A percentile compares a stretch with the other conserved stretches of the same genome.
phyloP scores from a whole-genome alignment of 805 yeast species.

The Pichia californica region DNA sequence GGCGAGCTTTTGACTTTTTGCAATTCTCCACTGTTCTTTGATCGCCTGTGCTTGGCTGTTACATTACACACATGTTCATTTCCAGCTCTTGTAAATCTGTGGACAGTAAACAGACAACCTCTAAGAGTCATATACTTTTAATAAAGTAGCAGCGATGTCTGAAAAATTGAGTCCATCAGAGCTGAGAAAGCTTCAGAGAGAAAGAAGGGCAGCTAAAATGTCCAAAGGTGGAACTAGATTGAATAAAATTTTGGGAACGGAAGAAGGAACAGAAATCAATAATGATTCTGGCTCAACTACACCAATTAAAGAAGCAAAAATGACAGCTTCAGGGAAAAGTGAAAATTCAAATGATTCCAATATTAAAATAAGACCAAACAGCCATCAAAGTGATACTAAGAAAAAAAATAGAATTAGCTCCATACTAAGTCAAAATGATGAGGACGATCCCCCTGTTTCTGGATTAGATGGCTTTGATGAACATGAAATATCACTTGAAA shows the following conservation, averaged over 20 bases:
- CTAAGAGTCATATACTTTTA: too few species aligned
- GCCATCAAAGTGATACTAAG: neutral
- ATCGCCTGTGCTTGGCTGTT: too few species aligned
- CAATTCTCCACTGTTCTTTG: too few species aligned
- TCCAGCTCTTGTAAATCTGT: too few species aligned
- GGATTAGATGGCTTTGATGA: constrained; percentile 9
- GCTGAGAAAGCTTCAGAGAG: constrained; percentile 50
- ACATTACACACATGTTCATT: too few species aligned
- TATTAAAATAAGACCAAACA: constrained; percentile 15
- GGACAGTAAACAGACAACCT: too few species aligned
- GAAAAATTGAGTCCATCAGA: constrained; percentile 47
- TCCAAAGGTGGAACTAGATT: constrained; percentile 49
- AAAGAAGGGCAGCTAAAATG: constrained; percentile 61
- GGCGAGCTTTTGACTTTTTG: too few species aligned
- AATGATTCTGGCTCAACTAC: too few species aligned
- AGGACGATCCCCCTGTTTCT: constrained; percentile 14
- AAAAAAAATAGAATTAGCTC: constrained; percentile 1
- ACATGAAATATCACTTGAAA: constrained; percentile 14
- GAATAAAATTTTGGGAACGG: constrained; percentile 39
- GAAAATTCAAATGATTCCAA: neutral
- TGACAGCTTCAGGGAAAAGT: neutral
- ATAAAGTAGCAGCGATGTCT: neutral
- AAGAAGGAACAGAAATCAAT: neutral
- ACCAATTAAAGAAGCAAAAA: neutral
- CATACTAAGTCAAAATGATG: neutral